A percentile compares a stretch with the other conserved stretches of the same genome.
Evolutionary conservation across 805 yeast species (phyloP).

Genomic region (Myxozyma neotropica): DNA sequence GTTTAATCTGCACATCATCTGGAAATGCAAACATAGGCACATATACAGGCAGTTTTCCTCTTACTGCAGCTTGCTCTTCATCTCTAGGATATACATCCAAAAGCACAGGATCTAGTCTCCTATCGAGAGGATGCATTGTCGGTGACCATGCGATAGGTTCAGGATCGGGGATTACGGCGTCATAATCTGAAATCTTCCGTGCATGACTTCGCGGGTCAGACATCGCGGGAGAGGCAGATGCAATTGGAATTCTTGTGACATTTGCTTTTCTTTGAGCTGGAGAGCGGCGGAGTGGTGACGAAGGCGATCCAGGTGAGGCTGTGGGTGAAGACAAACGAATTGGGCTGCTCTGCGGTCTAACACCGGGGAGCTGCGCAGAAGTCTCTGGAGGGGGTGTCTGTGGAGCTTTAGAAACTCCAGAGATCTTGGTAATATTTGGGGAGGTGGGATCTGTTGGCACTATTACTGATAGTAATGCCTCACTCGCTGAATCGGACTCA

Average conservation of each 20-base stretch:
- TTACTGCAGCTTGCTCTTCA: neutral
- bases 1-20: slow-evolving; percentile 24
- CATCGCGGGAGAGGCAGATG: slow-evolving; percentile 5
- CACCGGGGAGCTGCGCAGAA: neutral
- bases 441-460: neutral
- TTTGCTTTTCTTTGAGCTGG: slow-evolving; percentile 16
- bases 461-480: neutral
- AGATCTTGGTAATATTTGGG: neutral
- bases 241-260: neutral
- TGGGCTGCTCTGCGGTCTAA: neutral
- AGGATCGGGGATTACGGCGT: slow-evolving; percentile 30
- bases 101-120: slow-evolving; percentile 30
- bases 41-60: slow-evolving; percentile 30
- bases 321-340: neutral
- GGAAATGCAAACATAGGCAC: slow-evolving; percentile 36
- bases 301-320: neutral
- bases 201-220: slow-evolving; percentile 20
- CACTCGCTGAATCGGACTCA: neutral
- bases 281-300: slow-evolving; percentile 20
- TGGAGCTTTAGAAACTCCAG: neutral
- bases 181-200: slow-evolving; percentile 26
- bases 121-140: slow-evolving; percentile 27
- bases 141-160: slow-evolving; percentile 25
- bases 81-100: slow-evolving; percentile 25
- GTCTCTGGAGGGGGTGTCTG: neutral